Evolutionary conservation across 139 green algal genomes (phyloP), one percentile per base, ranked within the genome.

Genomic region (Pseudopediastrum boryanum): DNA sequence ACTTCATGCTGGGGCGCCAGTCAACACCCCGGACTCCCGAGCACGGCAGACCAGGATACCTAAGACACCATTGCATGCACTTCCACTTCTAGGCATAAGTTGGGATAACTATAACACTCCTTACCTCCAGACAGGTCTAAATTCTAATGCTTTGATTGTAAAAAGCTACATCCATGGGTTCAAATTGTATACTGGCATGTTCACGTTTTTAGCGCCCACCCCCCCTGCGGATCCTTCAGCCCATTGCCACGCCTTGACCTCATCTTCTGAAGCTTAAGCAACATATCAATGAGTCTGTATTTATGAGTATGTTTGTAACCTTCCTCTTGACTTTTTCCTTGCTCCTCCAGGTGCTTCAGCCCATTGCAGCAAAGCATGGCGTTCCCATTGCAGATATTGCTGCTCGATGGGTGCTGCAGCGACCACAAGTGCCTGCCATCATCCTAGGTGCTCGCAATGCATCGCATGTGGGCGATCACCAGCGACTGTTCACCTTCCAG

Each of bases 381-480:
- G 77, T 78, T 12, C 86, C 38, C 72, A 90, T 98, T 29, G 86
- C 90, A 66, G 94, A 94, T 54, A 87, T 98, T 27, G 90, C 94
- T 0, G 78, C 84, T 50, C 71, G 83, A 46, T 97, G 94, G 93
- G 94, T 97, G 67, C 85, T 97, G 77, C 77, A 94, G 19, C 76
- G 70, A 58, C 86, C 87, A 0, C 63, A 62, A 25, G 90, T 94
- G 27, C 77, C 85, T 6, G 85, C 70, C n/a, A 59, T 95, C 39
- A 94, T 96, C 71, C 61, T 94, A 3, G 91, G 91, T 0, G 92
- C 92, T 0, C 82, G 92, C 42, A 95, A 94, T 78, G 85, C 88
- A n/a, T 56, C 7, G 19, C 90, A 94, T 56, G 72, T 94, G 27
- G 63, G 76, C 38, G 91, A 97, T 62, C 85, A 95, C 64, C 43